Conservation (phyloP, 2,329 filamentous ascomycete genomes). For the Aspergillus neotritici region DNA sequence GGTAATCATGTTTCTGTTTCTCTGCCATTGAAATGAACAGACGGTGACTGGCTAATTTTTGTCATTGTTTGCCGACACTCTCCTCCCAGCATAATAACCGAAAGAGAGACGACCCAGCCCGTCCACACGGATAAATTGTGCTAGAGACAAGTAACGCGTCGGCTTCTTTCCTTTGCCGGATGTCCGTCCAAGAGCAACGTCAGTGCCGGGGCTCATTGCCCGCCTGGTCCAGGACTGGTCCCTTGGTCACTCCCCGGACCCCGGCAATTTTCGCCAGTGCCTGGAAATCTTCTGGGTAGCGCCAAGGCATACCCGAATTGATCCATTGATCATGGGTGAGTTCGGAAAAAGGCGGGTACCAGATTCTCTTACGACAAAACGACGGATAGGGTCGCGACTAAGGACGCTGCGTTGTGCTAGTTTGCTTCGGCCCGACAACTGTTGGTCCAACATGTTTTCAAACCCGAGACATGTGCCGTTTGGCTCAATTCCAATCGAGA, state of each 20-base stretch:
- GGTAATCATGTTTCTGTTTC: no score
- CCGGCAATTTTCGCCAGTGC: constrained; percentile 21
- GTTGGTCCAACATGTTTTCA: constrained; percentile 10
- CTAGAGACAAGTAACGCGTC: no score
- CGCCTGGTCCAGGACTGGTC: background rate
- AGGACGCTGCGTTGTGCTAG: constrained; percentile 4
- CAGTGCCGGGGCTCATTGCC: no score
- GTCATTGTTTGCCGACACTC: no score
- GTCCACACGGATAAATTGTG: no score
- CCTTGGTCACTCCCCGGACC: constrained; percentile 4
- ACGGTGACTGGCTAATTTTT: no score
- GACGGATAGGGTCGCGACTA: constrained; percentile 2
- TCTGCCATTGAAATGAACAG: no score
- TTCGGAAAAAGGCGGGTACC: constrained; percentile 33
- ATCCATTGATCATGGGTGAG: constrained; percentile 6
- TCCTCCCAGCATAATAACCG: no score
- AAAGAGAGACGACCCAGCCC: no score
- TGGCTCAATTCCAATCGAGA: background rate
- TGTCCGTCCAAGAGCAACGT: no score
- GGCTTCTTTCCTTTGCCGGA: no score
- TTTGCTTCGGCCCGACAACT: constrained; percentile 23
- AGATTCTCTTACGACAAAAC: constrained; percentile 16
- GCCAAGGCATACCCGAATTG: constrained; percentile 13
- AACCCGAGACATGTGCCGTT: constrained; percentile 3
- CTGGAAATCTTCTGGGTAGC: constrained; percentile 2